Evolutionary conservation across 345 rosid species (phyloP), one percentile per base, ranked within the genome.

Genomic region (Limnanthes douglasii): DNA sequence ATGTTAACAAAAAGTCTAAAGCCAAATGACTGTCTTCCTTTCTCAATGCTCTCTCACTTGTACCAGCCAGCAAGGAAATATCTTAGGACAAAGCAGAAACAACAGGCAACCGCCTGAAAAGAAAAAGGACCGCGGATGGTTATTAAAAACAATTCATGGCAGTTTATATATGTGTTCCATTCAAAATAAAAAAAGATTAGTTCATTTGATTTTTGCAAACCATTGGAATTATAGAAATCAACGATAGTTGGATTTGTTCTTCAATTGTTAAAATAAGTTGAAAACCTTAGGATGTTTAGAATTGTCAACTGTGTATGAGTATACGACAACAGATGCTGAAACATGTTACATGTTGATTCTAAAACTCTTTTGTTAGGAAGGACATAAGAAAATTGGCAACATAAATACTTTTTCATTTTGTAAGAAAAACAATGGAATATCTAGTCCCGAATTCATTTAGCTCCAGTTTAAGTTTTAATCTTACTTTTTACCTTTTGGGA

Each of bases 31-130:
- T n/a, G n/a, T n/a, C n/a, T n/a, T n/a, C n/a, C n/a, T n/a, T n/a
- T n/a, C n/a, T n/a, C n/a, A n/a, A n/a, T n/a, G n/a, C n/a, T n/a
- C n/a, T n/a, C 23, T 73, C 60, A 84, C 45, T 90, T 84, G 65
- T 90, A 90, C 94, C 96, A 84, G 3, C 94, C 98, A 1, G 96
- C 58, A 11, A 90, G 92, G 31, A 80, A 39, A 60, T 83, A 73
- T 24, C 96, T 64, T 64, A 80, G 60, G 54, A 64, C 0, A 69
- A 80, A 90, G 34, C 96, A 80, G 45, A 84, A 69, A 60, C 78
- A 58, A 49, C 96, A 78, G 7, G 78, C 85, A 16, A 90, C 39
- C 34, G 72, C 93, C 98, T 90, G 74, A n/a, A n/a, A n/a, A n/a
- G n/a, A n/a, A n/a, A n/a, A n/a, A n/a, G n/a, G n/a, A n/a, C n/a